phyloP scores from a whole-genome alignment of 129 eudicot genomes.

The Erigeron canadensis region DNA sequence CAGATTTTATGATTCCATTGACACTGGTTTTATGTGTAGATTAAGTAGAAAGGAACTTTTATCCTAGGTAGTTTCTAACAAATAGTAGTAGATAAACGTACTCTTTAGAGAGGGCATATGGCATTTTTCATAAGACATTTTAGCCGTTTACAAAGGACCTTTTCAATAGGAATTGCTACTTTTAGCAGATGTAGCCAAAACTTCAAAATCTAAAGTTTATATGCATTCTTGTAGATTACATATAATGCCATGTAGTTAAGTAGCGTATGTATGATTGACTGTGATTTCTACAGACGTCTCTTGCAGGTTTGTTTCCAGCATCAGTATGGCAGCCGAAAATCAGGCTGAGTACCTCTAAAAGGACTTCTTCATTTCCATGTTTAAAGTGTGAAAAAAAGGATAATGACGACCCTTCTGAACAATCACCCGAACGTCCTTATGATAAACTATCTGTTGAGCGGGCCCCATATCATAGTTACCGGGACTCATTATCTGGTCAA shows the following conservation, averaged over 20 bases:
- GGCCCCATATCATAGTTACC: constrained; percentile 71
- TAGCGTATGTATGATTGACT: constrained; percentile 15
- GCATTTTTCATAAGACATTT: too few species aligned
- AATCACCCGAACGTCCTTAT: constrained; percentile 38
- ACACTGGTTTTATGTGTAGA: too few species aligned
- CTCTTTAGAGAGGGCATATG: too few species aligned
- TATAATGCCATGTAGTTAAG: constrained; percentile 13
- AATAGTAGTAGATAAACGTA: too few species aligned
- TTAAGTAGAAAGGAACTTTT: too few species aligned
- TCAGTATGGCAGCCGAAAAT: constrained; percentile 41
- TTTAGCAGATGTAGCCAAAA: neutral
- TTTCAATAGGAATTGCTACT: too few species aligned
- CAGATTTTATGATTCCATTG: too few species aligned
- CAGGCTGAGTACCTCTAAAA: constrained; percentile 35
- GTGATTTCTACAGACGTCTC: constrained; percentile 43
- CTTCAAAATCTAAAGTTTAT: neutral
- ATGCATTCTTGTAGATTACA: neutral
- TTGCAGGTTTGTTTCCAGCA: constrained; percentile 50
- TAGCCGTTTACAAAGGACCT: too few species aligned
- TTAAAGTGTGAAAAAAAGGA: constrained; percentile 70
- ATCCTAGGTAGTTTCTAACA: too few species aligned
- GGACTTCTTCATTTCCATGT: constrained; percentile 41
- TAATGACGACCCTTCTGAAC: constrained; percentile 42
- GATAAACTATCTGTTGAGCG: constrained; percentile 79
- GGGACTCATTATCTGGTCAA: constrained; percentile 93